Conservation (phyloP, 805 yeast genomes). For the Candida lessepsii region DNA sequence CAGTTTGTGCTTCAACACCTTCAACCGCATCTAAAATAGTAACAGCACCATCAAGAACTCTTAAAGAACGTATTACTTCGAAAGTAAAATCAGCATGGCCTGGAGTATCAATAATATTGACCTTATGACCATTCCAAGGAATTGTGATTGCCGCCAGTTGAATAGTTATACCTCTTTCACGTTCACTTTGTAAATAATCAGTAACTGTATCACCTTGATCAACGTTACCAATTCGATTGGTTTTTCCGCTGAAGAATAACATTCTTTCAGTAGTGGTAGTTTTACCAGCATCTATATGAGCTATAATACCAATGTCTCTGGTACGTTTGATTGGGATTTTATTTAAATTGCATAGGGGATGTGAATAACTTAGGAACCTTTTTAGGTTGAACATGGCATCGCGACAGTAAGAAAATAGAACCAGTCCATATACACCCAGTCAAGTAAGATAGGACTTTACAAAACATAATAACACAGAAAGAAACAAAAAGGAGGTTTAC, state of each 20-base stretch:
- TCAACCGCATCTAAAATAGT: conserved; percentile 93
- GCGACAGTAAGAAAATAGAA: neutral
- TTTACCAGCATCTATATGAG: conserved; percentile 99
- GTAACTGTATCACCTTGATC: conserved; percentile 97
- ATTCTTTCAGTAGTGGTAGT: conserved; percentile 96
- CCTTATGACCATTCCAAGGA: conserved; percentile 74
- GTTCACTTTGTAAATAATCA: conserved; percentile 85
- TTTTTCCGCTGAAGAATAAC: conserved; percentile 86
- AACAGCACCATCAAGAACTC: conserved; percentile 93
- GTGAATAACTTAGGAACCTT: neutral
- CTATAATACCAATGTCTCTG: conserved; percentile 92
- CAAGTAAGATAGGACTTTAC: too few relatives aligned
- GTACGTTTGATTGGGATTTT: conserved; percentile 37
- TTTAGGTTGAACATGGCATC: conserved; percentile 2
- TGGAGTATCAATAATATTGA: conserved; percentile 93
- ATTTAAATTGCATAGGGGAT: conserved; percentile 18
- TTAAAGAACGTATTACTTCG: conserved; percentile 84
- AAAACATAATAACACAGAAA: neutral
- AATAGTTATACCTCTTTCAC: conserved; percentile 92
- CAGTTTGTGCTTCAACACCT: conserved; percentile 98
- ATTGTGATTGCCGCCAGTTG: conserved; percentile 94
- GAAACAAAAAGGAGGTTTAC: too few relatives aligned
- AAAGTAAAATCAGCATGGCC: conserved; percentile 98
- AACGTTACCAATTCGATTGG: conserved; percentile 81
- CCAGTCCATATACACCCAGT: too few relatives aligned